Evolutionary conservation across 2,329 filamentous ascomycete species (phyloP).

Genomic region (Xylariales sp.): DNA sequence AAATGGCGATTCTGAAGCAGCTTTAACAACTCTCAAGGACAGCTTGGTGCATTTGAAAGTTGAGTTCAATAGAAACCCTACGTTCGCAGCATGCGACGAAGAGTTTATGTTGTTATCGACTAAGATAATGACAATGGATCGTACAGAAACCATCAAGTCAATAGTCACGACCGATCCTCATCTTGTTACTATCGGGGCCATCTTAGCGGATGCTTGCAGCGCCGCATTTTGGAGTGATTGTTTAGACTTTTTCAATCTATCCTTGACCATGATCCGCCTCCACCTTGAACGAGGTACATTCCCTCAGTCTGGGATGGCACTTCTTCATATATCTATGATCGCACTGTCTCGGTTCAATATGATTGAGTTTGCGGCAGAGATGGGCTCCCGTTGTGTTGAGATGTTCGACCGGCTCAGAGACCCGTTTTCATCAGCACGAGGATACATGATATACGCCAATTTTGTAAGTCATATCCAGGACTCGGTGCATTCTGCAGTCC

Average conservation of each 20-base stretch:
- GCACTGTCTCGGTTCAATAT: constrained; percentile 67
- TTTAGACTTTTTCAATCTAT: constrained; percentile 68
- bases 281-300: constrained; percentile 62
- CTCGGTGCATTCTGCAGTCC: constrained; percentile 53
- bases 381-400: constrained; percentile 59
- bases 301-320: constrained; percentile 65
- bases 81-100: constrained; percentile 72
- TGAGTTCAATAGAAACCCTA: constrained; percentile 59
- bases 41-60: constrained; percentile 69
- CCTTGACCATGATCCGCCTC: constrained; percentile 61
- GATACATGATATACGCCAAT: constrained; percentile 63
- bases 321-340: constrained; percentile 64
- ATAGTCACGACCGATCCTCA: constrained; percentile 49
- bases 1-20: constrained; percentile 64
- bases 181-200: constrained; percentile 61
- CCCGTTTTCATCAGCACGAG: constrained; percentile 61
- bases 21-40: constrained; percentile 65
- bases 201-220: constrained; percentile 65
- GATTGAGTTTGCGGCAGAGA: constrained; percentile 61
- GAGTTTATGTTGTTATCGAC: constrained; percentile 63
- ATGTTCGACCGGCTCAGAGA: constrained; percentile 61
- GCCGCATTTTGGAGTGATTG: constrained; percentile 71
- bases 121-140: constrained; percentile 55
- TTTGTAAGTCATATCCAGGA: constrained; percentile 68
- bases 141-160: no score